phyloP scores from a whole-genome alignment of 352 stramenopile species.

The Globisporangium nunn region DNA sequence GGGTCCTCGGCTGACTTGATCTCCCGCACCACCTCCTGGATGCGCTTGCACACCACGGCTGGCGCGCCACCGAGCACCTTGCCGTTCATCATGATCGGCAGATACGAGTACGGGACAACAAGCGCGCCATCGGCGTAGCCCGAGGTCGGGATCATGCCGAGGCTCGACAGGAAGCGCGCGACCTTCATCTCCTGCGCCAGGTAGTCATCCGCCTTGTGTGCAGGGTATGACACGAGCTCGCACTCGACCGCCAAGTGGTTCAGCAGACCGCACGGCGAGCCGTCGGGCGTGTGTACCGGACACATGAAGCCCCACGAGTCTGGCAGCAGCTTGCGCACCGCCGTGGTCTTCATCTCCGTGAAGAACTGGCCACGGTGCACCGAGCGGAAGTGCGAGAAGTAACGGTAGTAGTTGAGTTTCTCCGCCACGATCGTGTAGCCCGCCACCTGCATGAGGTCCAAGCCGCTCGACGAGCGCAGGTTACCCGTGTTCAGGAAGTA shows the following conservation, averaged over 20 bases:
- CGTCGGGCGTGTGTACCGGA: conserved; percentile 99
- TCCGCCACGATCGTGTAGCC: conserved; percentile 99
- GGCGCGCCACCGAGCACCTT: conserved; percentile 91
- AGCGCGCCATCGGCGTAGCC: conserved; percentile 79
- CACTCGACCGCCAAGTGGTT: conserved; percentile 97
- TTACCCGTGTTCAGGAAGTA: conserved; percentile 99
- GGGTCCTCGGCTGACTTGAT: conserved; percentile 56
- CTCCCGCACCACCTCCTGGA: conserved; percentile 60
- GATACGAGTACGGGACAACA: conserved; percentile 86
- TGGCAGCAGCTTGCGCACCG: conserved; percentile 96
- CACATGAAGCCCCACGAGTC: conserved; percentile 99
- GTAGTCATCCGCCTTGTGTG: conserved; percentile 66
- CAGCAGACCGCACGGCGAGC: conserved; percentile 96
- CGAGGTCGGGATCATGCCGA: conserved; percentile 79
- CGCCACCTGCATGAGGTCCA: conserved; percentile 96
- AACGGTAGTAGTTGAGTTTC: conserved; percentile 98
- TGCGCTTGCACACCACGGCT: conserved; percentile 79
- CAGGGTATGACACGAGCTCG: conserved; percentile 74
- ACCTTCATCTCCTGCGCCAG: conserved; percentile 71
- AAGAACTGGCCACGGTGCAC: conserved; percentile 99
- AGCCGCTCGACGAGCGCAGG: conserved; percentile 92
- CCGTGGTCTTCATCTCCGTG: conserved; percentile 99
- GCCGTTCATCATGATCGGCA: conserved; percentile 96
- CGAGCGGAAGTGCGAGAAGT: conserved; percentile 98
- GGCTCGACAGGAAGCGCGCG: conserved; percentile 58